Evolutionary conservation across 2,329 filamentous ascomycete genomes (phyloP).

Genomic region (Paecilomyces sp.): DNA sequence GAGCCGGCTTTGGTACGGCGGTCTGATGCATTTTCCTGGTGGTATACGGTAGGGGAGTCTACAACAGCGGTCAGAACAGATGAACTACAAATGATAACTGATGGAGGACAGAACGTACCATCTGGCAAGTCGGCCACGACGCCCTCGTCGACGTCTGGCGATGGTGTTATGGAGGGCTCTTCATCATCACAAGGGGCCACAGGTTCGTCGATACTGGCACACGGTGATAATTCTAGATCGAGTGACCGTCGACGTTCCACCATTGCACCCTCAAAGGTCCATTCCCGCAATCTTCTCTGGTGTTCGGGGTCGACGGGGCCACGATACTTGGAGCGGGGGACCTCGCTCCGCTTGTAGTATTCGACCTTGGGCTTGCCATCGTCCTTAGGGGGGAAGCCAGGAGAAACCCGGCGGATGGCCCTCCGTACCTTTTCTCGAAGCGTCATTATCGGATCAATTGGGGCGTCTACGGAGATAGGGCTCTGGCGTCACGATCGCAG

Average conservation of each 20-base stretch:
- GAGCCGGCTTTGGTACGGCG: slow-evolving; percentile 23
- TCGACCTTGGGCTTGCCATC: slow-evolving; percentile 36
- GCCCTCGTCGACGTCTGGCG: slow-evolving; percentile 12
- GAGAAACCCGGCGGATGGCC: slow-evolving; percentile 24
- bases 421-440: slow-evolving; percentile 30
- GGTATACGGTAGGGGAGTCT: slow-evolving; percentile 14
- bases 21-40: slow-evolving; percentile 15
- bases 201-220: slow-evolving; percentile 15
- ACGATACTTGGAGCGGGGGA: slow-evolving; percentile 42
- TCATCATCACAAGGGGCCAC: slow-evolving; percentile 10
- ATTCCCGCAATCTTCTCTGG: slow-evolving; percentile 35
- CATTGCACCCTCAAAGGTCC: slow-evolving; percentile 34
- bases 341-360: slow-evolving; percentile 42
- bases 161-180: slow-evolving; percentile 10
- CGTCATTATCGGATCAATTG: slow-evolving; percentile 19
- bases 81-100: not conserved
- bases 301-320: slow-evolving; percentile 42
- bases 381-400: slow-evolving; percentile 13
- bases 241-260: slow-evolving; percentile 26
- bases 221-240: slow-evolving; percentile 32
- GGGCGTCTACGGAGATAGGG: slow-evolving; percentile 1
- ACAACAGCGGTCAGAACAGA: not conserved
- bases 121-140: slow-evolving; percentile 14
- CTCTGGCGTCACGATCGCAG: slow-evolving; percentile 11
- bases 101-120: slow-evolving; percentile 5